A percentile compares a stretch with the other conserved stretches of the same genome.
Evolutionary conservation across 2,329 filamentous ascomycete species (phyloP).

Genomic region (Tolypocladium guangdongense): DNA sequence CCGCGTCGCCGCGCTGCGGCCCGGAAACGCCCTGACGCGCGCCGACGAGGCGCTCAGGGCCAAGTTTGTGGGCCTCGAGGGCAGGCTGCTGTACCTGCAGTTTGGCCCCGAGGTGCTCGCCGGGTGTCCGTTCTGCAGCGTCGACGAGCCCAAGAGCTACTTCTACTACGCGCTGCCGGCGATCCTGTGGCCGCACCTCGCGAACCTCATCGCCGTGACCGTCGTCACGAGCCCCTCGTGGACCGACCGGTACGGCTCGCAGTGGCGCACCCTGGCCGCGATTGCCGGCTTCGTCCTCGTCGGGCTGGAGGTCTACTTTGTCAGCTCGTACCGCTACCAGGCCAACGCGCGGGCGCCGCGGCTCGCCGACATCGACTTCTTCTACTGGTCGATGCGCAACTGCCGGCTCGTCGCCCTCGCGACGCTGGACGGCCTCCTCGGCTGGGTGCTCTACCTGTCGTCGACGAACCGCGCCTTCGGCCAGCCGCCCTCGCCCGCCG

Average conservation of each 20-base stretch:
- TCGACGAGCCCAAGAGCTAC: slow-evolving; percentile 60
- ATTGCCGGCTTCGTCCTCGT: slow-evolving; percentile 49
- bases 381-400: slow-evolving; percentile 58
- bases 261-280: slow-evolving; percentile 63
- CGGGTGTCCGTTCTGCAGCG: slow-evolving; percentile 70
- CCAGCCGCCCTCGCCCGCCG: slow-evolving; percentile 46
- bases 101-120: slow-evolving; percentile 67
- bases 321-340: slow-evolving; percentile 54
- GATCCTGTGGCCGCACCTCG: slow-evolving; percentile 65
- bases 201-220: slow-evolving; percentile 64
- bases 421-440: slow-evolving; percentile 51
- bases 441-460: slow-evolving; percentile 59
- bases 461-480: slow-evolving; percentile 72
- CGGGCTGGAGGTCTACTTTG: slow-evolving; percentile 53
- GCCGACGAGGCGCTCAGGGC: slow-evolving; percentile 54
- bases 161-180: slow-evolving; percentile 71
- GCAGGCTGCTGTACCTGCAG: slow-evolving; percentile 69
- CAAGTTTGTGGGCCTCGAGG: slow-evolving; percentile 60
- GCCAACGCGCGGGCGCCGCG: slow-evolving; percentile 52
- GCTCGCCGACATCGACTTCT: slow-evolving; percentile 54
- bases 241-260: slow-evolving; percentile 48
- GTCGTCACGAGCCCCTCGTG: slow-evolving; percentile 60
- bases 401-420: slow-evolving; percentile 55
- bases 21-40: slow-evolving; percentile 34
- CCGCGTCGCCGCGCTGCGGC: slow-evolving; percentile 52